phyloP scores from a whole-genome alignment of 2,329 filamentous ascomycete genomes.

The Pseudocercospora macadamiae region DNA sequence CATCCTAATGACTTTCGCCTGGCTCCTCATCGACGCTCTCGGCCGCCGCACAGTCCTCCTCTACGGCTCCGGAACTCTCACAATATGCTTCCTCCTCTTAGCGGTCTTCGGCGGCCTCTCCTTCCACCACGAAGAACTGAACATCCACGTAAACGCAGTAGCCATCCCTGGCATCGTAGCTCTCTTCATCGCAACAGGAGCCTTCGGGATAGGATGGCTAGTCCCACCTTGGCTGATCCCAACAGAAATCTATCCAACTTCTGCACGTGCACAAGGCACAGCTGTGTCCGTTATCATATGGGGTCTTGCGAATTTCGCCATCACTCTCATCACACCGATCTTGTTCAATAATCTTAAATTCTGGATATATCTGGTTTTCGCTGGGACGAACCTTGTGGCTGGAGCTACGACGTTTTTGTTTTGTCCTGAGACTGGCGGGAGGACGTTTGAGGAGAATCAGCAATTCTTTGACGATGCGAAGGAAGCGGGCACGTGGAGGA shows the following conservation, averaged over 20 bases:
- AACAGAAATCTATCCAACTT: conserved; percentile 61
- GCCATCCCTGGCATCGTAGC: conserved; percentile 56
- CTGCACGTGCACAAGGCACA: conserved; percentile 58
- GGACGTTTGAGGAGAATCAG: conserved; percentile 64
- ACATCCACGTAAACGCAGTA: conserved; percentile 46
- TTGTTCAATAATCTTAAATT: conserved; percentile 64
- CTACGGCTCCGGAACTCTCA: conserved; percentile 55
- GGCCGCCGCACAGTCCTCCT: conserved; percentile 59
- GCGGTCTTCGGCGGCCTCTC: conserved; percentile 56
- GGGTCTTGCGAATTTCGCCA: conserved; percentile 61
- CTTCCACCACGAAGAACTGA: conserved; percentile 42
- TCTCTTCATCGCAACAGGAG: conserved; percentile 61
- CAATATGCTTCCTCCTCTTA: conserved; percentile 55
- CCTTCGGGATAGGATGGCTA: conserved; percentile 65
- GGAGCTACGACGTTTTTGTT: conserved; percentile 59
- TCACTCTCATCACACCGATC: conserved; percentile 61
- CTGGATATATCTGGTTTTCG: conserved; percentile 61
- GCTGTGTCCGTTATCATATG: conserved; percentile 59
- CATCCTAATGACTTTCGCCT: conserved; percentile 63
- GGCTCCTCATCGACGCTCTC: conserved; percentile 61
- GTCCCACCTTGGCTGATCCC: conserved; percentile 63
- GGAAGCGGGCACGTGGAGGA: conserved; percentile 57
- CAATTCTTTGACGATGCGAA: conserved; percentile 59
- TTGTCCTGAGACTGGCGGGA: conserved; percentile 58
- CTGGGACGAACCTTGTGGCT: conserved; percentile 57